Percentiles rank a stretch among this genome's conserved stretches.
These are phyloP conservation scores for Hypoxylon subgilvum DNA, from an alignment of 495 filamentous ascomycete species.

Conservation along the genomic window DNA sequence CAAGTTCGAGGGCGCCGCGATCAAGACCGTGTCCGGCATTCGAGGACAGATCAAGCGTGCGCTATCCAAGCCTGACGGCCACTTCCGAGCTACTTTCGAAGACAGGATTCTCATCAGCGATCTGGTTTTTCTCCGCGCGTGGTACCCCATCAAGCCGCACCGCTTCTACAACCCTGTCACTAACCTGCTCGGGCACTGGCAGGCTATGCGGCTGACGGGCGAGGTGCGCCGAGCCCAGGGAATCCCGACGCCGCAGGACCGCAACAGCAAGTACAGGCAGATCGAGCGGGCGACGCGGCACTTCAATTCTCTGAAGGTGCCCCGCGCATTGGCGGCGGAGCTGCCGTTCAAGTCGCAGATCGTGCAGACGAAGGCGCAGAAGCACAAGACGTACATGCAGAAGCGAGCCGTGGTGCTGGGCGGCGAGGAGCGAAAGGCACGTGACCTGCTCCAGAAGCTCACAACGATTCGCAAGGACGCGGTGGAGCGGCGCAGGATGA, in stretches of 20 bases:
- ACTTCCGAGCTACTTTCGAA: conserved; percentile 95
- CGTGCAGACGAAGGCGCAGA: conserved; percentile 75
- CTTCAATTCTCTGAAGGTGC: conserved; percentile 94
- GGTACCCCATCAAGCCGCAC: conserved; percentile 93
- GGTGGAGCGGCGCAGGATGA: conserved; percentile 74
- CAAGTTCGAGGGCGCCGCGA: conserved; percentile 95
- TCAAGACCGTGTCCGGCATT: conserved; percentile 94
- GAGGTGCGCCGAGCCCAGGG: conserved; percentile 80
- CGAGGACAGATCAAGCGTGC: conserved; percentile 96
- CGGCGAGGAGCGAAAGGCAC: conserved; percentile 82
- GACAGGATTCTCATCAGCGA: conserved; percentile 97
- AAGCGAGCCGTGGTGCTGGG: conserved; percentile 85
- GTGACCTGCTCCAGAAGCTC: conserved; percentile 92
- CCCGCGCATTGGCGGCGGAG: conserved; percentile 78
- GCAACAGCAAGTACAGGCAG: conserved; percentile 80
- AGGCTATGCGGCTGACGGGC: conserved; percentile 91
- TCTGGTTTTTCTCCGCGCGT: conserved; percentile 92
- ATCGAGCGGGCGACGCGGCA: conserved; percentile 81
- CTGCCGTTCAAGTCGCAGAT: conserved; percentile 95
- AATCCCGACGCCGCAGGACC: conserved; percentile 75
- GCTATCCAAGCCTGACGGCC: conserved; percentile 86
- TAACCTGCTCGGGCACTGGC: conserved; percentile 83
- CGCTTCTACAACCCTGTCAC: conserved; percentile 97
- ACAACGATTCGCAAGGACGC: conserved; percentile 91
- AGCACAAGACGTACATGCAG: conserved; percentile 86